phyloP scores from a whole-genome alignment of 345 rosid genomes.

The Eucalyptus regnans region DNA sequence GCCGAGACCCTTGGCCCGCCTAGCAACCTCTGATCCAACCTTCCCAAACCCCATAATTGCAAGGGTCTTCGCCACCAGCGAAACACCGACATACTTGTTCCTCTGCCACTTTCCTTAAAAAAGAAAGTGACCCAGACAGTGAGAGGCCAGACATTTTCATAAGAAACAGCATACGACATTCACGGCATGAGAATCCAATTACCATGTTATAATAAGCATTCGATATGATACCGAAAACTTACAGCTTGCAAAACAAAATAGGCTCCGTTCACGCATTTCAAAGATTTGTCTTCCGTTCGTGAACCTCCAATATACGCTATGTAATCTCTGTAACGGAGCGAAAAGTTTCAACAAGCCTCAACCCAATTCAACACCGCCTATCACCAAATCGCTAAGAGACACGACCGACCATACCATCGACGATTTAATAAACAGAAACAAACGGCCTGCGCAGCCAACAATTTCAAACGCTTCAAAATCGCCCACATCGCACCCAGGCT shows the following conservation, averaged over 20 bases:
- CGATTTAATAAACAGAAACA: not conserved
- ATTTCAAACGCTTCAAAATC: not conserved
- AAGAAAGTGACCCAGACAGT: not conserved
- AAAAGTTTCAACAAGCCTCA: not conserved
- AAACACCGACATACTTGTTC: conserved; percentile 18
- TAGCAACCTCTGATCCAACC: conserved; percentile 37
- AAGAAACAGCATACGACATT: not conserved
- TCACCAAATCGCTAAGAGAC: not conserved
- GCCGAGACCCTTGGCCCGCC: conserved; percentile 36
- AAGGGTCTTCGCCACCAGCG: conserved; percentile 30
- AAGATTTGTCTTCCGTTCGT: not conserved
- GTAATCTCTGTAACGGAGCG: not conserved
- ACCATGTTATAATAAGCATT: not conserved
- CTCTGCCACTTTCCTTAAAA: conserved; percentile 21
- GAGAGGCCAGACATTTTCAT: not conserved
- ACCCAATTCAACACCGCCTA: not conserved
- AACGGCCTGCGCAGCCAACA: not conserved
- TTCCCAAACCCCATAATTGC: conserved; percentile 40
- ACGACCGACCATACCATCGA: not conserved
- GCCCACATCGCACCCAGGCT: not conserved
- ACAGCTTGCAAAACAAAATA: not conserved
- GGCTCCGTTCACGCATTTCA: not conserved
- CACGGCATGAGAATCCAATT: not conserved
- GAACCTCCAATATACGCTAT: not conserved
- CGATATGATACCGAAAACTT: not conserved